Evolutionary conservation across 2,329 filamentous ascomycete species (phyloP), one percentile per base, ranked within the genome.

Genomic region (Fusarium cicatricum): DNA sequence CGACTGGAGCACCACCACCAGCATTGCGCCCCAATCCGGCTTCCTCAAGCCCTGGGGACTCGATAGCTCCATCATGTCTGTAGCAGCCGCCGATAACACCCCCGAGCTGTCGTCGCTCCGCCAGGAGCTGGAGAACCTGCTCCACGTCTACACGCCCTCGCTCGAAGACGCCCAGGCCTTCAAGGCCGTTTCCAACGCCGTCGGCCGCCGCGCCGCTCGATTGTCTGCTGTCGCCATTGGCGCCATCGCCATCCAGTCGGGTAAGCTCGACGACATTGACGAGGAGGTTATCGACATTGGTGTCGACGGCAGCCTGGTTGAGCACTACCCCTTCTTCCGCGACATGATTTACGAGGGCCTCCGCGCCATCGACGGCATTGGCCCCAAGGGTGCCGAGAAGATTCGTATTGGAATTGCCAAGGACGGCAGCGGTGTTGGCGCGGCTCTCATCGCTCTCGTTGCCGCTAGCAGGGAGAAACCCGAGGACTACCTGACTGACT

Each of bases 381-480:
- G 94, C 5, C 78, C 81, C 39, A 80, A 84, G 52, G 92, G 93
- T 11, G 92, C 96, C 63, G 89, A 90, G 77, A 90, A 88, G 76
- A 90, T 99, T 63, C 85, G 92, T 52, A 97, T 99, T 70, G 95
- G 94, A 17, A 95, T 98, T 70, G 95, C 95, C 59, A 97, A 97
- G 82, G 95, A 99, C 73, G 95, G 95, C 41, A 95, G 90, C 62
- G 95, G 76, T 55, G 76, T 78, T 17, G 95, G 95, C 47, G 95
- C 95, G 3, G 95, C 95, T 34, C 79, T 99, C 67, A 98, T 98
- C 76, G 95, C 95, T 45, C 84, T 97, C 44, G 90, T 97, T 23
- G 94, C 94, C 1, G 90, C 90, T 2, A 80, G 82, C 70, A 86
- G 83, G 79, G 83, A 86, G 74, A 82, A 82, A 75, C 72, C 74